Conservation (phyloP, 2,329 filamentous ascomycete species). For the Coniochaeta hoffmannii region DNA sequence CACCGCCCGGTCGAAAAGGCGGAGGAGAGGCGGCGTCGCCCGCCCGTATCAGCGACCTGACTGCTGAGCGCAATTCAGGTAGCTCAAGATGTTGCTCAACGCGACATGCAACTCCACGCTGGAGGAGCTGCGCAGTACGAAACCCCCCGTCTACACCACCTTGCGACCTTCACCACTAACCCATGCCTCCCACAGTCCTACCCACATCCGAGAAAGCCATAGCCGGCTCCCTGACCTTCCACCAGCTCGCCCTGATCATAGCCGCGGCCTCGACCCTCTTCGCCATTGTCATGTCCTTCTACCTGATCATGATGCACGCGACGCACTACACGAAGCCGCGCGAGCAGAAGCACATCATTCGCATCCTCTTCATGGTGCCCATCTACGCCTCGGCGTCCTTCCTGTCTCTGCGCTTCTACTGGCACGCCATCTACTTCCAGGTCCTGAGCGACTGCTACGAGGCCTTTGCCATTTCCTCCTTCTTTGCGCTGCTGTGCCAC, state of each 20-base stretch:
- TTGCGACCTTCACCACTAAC: background rate
- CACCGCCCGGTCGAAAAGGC: background rate
- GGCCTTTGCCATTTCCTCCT: conserved; percentile 79
- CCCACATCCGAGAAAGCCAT: conserved; percentile 38
- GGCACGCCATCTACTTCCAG: conserved; percentile 72
- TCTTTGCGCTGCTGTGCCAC: conserved; percentile 76
- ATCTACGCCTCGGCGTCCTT: conserved; percentile 71
- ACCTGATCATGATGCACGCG: conserved; percentile 52
- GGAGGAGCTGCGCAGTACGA: conserved; percentile 34
- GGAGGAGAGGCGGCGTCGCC: background rate
- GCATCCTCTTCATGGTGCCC: conserved; percentile 83
- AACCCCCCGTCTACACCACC: conserved; percentile 6
- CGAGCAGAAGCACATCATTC: conserved; percentile 67
- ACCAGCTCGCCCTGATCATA: conserved; percentile 45
- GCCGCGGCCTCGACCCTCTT: conserved; percentile 39
- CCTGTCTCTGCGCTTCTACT: conserved; percentile 67
- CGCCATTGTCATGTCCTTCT: conserved; percentile 45
- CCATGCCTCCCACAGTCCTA: conserved; percentile 27
- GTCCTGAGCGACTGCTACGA: conserved; percentile 82
- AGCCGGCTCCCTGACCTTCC: conserved; percentile 43
- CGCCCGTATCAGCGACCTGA: background rate
- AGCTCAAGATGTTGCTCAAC: conserved; percentile 20
- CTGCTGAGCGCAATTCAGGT: background rate
- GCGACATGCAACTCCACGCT: conserved; percentile 34
- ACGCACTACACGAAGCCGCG: conserved; percentile 52